Evolutionary conservation across 2,329 filamentous ascomycete genomes (phyloP).

Genomic region (Salinomyces thailandicus): DNA sequence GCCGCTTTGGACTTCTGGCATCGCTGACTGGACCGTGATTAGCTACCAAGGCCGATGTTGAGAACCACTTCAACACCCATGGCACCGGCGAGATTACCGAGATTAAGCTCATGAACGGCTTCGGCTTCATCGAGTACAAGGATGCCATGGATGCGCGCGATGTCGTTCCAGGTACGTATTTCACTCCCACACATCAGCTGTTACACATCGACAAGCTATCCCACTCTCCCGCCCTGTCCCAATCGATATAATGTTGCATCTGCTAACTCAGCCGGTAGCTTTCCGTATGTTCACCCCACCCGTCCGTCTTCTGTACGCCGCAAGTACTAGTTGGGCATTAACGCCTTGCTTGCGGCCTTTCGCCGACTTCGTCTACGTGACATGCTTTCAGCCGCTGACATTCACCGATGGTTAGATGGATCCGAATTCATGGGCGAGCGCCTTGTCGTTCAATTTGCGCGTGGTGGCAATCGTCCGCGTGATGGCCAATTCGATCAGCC

Average conservation of each 20-base stretch:
- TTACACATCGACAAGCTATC: not conserved
- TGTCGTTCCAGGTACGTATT: slow-evolving; percentile 72
- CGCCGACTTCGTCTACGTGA: slow-evolving; percentile 1
- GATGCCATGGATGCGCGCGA: slow-evolving; percentile 96
- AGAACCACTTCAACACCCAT: slow-evolving; percentile 89
- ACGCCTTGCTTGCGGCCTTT: slow-evolving; percentile 1
- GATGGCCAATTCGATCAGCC: slow-evolving; percentile 53
- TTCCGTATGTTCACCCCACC: slow-evolving; percentile 45
- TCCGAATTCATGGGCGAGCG: slow-evolving; percentile 97
- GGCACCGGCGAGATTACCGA: slow-evolving; percentile 96
- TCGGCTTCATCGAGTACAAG: slow-evolving; percentile 99
- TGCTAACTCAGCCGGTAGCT: slow-evolving; percentile 32
- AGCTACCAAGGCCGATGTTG: slow-evolving; percentile 96
- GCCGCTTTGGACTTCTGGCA: slow-evolving; percentile 15
- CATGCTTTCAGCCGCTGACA: slow-evolving; percentile 22
- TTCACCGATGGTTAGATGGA: slow-evolving; percentile 56
- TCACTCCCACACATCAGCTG: slow-evolving; percentile 1
- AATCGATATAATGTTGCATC: not conserved
- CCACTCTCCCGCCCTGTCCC: slow-evolving; percentile 3
- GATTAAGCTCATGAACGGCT: slow-evolving; percentile 99
- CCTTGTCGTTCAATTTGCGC: slow-evolving; percentile 94
- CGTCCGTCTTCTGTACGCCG: not conserved
- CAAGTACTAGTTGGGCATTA: slow-evolving; percentile 5
- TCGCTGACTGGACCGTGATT: slow-evolving; percentile 39
- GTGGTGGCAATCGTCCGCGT: slow-evolving; percentile 61